These are phyloP conservation scores for Ceratobasidium sp. DNA, from an alignment of 1,284 basidiomycete genomes.

Conservation along the genomic window DNA sequence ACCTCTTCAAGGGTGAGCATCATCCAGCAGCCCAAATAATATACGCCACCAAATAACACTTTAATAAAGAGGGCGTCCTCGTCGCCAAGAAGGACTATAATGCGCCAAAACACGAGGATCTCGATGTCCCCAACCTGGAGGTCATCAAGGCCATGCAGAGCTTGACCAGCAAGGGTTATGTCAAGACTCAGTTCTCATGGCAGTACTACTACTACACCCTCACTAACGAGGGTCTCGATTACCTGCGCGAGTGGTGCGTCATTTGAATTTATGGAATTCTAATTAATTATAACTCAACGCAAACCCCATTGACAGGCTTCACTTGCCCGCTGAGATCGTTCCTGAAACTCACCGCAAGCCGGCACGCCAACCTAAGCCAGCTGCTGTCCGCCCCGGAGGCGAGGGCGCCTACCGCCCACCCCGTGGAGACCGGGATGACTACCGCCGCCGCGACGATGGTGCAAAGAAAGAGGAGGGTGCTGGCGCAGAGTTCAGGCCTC, in stretches of 20 bases:
- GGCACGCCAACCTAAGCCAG: constrained; percentile 73
- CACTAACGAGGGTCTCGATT: constrained; percentile 93
- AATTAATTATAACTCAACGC: constrained; percentile 5
- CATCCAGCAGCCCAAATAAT: no score
- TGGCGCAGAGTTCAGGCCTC: constrained; percentile 79
- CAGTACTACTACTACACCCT: constrained; percentile 95
- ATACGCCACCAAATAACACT: not conserved
- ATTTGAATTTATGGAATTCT: constrained; percentile 4
- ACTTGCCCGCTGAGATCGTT: constrained; percentile 91
- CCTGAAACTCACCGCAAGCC: constrained; percentile 96
- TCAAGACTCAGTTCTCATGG: constrained; percentile 98
- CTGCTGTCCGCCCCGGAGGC: constrained; percentile 66
- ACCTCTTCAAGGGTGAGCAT: constrained; percentile 92
- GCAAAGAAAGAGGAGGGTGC: constrained; percentile 79
- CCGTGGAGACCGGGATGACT: constrained; percentile 84
- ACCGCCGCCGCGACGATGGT: constrained; percentile 64
- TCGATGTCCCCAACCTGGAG: constrained; percentile 95
- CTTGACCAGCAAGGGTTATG: constrained; percentile 91
- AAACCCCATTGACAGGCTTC: constrained; percentile 64
- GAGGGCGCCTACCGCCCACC: constrained; percentile 84
- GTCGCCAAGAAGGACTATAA: constrained; percentile 99
- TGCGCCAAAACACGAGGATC: constrained; percentile 94
- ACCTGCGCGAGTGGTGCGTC: constrained; percentile 88
- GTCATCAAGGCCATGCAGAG: constrained; percentile 99
- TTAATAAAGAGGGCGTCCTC: constrained; percentile 83